Evolutionary conservation across 139 green algal genomes (phyloP).

Genomic region (Chlorella sorokiniana): DNA sequence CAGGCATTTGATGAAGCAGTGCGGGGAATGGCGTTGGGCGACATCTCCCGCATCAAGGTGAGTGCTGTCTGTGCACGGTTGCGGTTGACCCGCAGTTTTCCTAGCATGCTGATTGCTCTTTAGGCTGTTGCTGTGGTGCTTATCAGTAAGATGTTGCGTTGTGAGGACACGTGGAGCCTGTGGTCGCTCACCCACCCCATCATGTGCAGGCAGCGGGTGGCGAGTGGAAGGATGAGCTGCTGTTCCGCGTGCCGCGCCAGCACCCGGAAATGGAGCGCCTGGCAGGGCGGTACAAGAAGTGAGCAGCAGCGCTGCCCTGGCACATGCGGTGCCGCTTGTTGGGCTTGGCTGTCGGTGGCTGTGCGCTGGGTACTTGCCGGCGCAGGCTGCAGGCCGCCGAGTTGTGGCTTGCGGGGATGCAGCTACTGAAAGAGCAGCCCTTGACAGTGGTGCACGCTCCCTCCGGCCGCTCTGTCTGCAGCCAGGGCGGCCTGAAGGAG

Average conservation of each 20-base stretch:
- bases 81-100: no score
- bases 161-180: no score
- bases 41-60: conserved; percentile 59
- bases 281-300: conserved; percentile 86
- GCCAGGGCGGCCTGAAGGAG: conserved; percentile 71
- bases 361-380: no score
- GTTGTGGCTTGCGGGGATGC: background rate
- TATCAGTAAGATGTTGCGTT: background rate
- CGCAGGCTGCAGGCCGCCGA: no score
- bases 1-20: conserved; percentile 88
- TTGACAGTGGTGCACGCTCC: no score
- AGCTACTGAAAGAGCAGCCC: no score
- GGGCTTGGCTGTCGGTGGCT: no score
- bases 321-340: background rate
- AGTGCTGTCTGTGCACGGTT: background rate
- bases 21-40: conserved; percentile 68
- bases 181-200: no score
- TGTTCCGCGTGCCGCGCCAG: conserved; percentile 80
- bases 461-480: conserved; percentile 40
- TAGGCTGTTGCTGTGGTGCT: background rate
- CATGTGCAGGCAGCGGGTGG: conserved; percentile 68
- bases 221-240: conserved; percentile 78
- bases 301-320: background rate
- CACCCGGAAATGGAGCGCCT: conserved; percentile 84
- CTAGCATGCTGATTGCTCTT: background rate